Percentiles rank a stretch among this genome's conserved stretches.
Conservation (phyloP, 2,329 filamentous ascomycete genomes). For the Scortechinia acanthostroma region DNA sequence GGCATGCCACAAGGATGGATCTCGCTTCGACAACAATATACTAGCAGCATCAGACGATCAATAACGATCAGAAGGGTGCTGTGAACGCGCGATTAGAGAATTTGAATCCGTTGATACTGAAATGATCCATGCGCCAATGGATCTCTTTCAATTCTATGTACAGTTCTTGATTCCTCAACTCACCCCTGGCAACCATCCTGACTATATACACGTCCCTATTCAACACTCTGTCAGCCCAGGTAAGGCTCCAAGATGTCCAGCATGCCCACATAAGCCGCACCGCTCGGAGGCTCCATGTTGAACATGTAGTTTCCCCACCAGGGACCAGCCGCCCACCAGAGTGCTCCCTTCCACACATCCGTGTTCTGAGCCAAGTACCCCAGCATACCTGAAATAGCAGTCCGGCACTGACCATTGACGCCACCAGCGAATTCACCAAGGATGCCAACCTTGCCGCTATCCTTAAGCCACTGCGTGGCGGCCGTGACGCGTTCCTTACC, state of each 20-base stretch:
- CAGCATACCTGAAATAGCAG: not conserved
- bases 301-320: not conserved
- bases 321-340: not conserved
- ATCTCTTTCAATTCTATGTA: not conserved
- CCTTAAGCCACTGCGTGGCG: not conserved
- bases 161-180: slow-evolving; percentile 8
- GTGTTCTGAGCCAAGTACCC: not conserved
- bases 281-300: not conserved
- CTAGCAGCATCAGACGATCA: too few relatives aligned
- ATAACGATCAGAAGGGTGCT: too few relatives aligned
- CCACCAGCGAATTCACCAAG: not conserved
- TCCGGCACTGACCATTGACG: not conserved
- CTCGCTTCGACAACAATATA: too few relatives aligned
- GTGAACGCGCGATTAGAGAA: too few relatives aligned
- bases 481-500: not conserved
- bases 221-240: too few relatives aligned
- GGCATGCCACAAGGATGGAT: too few relatives aligned
- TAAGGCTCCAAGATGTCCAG: not conserved
- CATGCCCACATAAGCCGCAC: too few relatives aligned
- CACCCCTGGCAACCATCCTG: too few relatives aligned
- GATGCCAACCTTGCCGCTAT: not conserved
- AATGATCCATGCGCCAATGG: too few relatives aligned
- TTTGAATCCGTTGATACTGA: too few relatives aligned
- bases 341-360: not conserved
- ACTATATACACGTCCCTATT: too few relatives aligned